Evolutionary conservation across 371 early-diverging fungal genomes (phyloP).

Genomic region (Entomophthora muscae): DNA sequence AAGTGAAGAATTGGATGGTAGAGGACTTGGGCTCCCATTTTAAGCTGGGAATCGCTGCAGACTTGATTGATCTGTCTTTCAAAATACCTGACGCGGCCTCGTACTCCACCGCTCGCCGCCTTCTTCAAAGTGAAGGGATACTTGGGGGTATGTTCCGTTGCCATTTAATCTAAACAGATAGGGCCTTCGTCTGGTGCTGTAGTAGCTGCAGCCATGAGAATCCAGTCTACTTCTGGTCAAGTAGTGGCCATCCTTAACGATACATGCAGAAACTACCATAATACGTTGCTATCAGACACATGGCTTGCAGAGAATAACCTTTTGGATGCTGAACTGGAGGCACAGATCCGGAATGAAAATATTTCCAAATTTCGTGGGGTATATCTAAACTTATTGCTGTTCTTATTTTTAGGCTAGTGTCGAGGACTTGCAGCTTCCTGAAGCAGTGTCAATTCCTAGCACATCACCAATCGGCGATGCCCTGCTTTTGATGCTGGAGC

Average conservation of each 20-base stretch:
- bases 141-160: constrained; percentile 25
- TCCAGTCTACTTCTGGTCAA: constrained; percentile 14
- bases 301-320: constrained; percentile 58
- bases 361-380: constrained; percentile 21
- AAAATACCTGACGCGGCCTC: constrained; percentile 51
- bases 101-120: constrained; percentile 45
- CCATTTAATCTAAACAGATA: constrained; percentile 7
- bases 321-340: constrained; percentile 37
- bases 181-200: constrained; percentile 55
- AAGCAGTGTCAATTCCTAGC: constrained; percentile 51
- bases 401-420: constrained; percentile 26
- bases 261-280: constrained; percentile 42
- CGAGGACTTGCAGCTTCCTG: constrained; percentile 70
- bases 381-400: constrained; percentile 4
- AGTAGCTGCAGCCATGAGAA: constrained; percentile 39
- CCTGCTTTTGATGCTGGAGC: constrained; percentile 52
- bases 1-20: neutral
- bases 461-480: constrained; percentile 36
- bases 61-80: constrained; percentile 42
- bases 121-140: constrained; percentile 46
- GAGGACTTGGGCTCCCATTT: constrained; percentile 6
- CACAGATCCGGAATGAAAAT: constrained; percentile 29
- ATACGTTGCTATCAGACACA: constrained; percentile 51
- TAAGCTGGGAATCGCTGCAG: neutral
- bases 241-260: constrained; percentile 46